Evolutionary conservation across 805 yeast genomes (phyloP), one percentile per base, ranked within the genome.

Genomic region (Huiozyma naganishii): DNA sequence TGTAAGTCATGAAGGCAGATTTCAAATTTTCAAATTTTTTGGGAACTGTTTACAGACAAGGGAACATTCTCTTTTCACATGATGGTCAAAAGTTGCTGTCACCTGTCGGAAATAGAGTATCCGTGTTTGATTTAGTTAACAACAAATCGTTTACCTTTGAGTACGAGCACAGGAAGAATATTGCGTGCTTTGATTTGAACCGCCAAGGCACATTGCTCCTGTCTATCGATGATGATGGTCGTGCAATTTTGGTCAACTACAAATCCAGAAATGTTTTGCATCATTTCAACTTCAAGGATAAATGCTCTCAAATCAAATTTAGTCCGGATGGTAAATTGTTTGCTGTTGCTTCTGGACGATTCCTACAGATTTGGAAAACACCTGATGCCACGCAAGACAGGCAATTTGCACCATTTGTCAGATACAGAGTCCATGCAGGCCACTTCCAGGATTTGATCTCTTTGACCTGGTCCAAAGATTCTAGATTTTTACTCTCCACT

Each of bases 401-500:
- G 48, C 95, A 88, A 60, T 92, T 92, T 71, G 92, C 96, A 0
- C 98, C 98, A 11, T 92, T 92, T 64, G 84, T 90, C 35, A 82
- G 95, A 49, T 86, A 85, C 63, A 71, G 95, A 56, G 76, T 84
- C 6, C 88, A 88, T 55, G 87, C 96, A 1, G 98, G 98, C 32
- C 98, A 92, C 67, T 88, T 79, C 59, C 80, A 79, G 41, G 94
- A 86, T 53, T 77, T 92, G 27, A 71, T 76, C 1, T 77, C 88
- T 2, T 62, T 92, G 8, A 72, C 85, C 3, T 92, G 97, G 97
- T 86, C 97, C 1, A 72, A 71, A 29, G 98, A 92, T 63, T 84
- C 95, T 5, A 73, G 95, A 52, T 92, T 88, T 58, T 74, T 92
- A 53, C 68, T 92, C 36, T 77, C 95, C 2, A 74, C 95, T 1